Evolutionary conservation across 345 rosid species (phyloP).

Genomic region (Draba incana): DNA sequence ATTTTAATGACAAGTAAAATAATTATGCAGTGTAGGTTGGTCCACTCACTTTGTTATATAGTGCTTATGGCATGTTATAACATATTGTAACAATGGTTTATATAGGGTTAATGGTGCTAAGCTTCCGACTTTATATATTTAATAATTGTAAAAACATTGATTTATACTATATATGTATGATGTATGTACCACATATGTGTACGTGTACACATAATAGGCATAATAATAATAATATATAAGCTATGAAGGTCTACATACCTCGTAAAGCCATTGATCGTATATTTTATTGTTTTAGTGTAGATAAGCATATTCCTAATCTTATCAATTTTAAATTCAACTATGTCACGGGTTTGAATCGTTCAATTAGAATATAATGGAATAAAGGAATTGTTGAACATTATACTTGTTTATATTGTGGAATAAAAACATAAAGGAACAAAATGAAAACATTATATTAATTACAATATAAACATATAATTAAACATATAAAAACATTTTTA

Average conservation of each 20-base stretch:
- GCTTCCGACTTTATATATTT: constrained; percentile 14
- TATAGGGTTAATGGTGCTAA: constrained; percentile 7
- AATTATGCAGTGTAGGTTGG: constrained; percentile 42
- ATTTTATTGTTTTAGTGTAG: constrained; percentile 20
- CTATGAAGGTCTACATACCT: constrained; percentile 37
- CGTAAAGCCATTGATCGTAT: constrained; percentile 33
- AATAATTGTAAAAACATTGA: neutral
- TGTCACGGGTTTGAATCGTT: constrained; percentile 44
- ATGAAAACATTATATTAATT: too few relatives aligned
- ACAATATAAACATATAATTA: too few relatives aligned
- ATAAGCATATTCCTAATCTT: constrained; percentile 40
- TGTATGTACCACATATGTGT: constrained; percentile 7
- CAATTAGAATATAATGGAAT: too few relatives aligned
- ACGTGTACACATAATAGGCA: constrained; percentile 17
- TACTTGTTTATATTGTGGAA: too few relatives aligned
- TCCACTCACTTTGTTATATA: constrained; percentile 42
- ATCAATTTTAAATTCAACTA: constrained; percentile 16
- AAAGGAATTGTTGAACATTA: too few relatives aligned
- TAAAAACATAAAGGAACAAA: too few relatives aligned
- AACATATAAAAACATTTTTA: too few relatives aligned
- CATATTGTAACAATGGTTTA: constrained; percentile 18
- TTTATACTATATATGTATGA: constrained; percentile 14
- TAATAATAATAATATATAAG: constrained; percentile 29
- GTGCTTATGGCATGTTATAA: constrained; percentile 38
- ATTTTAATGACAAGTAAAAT: constrained; percentile 17